Conservation (phyloP, 2,329 filamentous ascomycete genomes). For the Shiraia sp. region DNA sequence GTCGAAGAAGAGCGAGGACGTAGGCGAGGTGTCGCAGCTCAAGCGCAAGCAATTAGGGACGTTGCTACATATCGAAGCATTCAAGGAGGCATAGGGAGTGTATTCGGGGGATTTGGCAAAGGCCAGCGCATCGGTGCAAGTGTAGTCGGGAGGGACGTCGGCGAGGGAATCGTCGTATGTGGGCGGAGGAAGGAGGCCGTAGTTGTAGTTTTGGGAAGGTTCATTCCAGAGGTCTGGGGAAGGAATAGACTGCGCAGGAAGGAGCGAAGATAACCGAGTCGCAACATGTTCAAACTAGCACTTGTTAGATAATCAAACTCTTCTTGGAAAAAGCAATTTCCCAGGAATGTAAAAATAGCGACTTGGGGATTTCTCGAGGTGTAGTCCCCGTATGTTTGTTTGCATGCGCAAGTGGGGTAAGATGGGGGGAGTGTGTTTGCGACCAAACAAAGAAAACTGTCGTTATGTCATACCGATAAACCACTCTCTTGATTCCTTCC, state of each 20-base stretch:
- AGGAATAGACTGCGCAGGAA: constrained; percentile 18
- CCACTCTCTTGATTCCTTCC: constrained; percentile 22
- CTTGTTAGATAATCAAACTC: constrained; percentile 27
- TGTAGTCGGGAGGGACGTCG: constrained; percentile 53
- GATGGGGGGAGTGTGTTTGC: not conserved
- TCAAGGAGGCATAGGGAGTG: constrained; percentile 34
- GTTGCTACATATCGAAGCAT: constrained; percentile 35
- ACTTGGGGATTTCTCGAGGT: too few species aligned
- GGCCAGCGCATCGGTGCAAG: constrained; percentile 46
- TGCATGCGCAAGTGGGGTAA: too few species aligned
- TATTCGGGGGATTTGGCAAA: constrained; percentile 40
- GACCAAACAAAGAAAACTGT: constrained; percentile 31
- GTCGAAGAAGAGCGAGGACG: constrained; percentile 34
- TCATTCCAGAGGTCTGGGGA: constrained; percentile 33
- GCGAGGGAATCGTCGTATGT: constrained; percentile 49
- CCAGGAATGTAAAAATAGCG: too few species aligned
- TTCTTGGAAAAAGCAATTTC: too few species aligned
- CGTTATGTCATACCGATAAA: constrained; percentile 44
- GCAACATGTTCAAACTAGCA: constrained; percentile 29
- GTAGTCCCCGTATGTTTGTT: too few species aligned
- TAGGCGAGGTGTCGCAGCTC: constrained; percentile 32
- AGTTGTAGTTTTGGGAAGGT: constrained; percentile 18
- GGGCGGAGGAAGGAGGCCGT: constrained; percentile 39
- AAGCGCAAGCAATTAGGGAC: constrained; percentile 34
- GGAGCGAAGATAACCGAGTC: constrained; percentile 19